Evolutionary conservation across 2,329 filamentous ascomycete species (phyloP), one percentile per base, ranked within the genome.

Genomic region (Aspergillus sp.): DNA sequence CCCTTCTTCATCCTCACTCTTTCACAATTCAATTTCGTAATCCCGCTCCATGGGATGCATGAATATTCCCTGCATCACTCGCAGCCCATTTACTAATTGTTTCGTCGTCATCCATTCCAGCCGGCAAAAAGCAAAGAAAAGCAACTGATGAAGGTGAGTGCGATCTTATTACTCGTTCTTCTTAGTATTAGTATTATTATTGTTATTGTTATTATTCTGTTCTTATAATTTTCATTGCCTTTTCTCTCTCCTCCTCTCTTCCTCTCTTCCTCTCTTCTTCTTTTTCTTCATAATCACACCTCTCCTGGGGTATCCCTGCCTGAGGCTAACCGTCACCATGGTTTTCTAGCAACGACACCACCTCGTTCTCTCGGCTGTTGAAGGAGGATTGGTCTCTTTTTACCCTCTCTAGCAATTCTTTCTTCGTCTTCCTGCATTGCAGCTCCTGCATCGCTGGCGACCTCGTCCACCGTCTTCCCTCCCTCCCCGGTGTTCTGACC

Each of bases 51-150:
- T 32, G 30, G 8, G 30, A 32, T 32, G 1, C 3, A 45, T 70
- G 0, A 77, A 73, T 46, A 76, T 57, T 34, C 71, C 63, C 27
- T 79, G 71, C 5, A 67, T 54, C 0, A 72, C 62, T 0, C 65
- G 68, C 28, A 81, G 57, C 10, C 81, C 78, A 43, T 80, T 73
- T 1, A 78, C 79, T 67, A 73, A 81, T 2, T 32, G 30, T 32
- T 9, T 32, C 8, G 8, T 32, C 8, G 30, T 19, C 19, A 19
- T 19, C 19, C 30, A 32, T 9, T 32, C 30, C 30, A 5, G 30
- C 8, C 30, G 1, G 5, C 6, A 38, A 38, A 38, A 38, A 38
- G 35, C 10, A 38, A 38, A 38, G 35, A 8, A 38, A 38, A 38
- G 1, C 30, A 32, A 55, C 56, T 57, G 56, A 61, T 59, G 57